A percentile compares a stretch with the other conserved stretches of the same genome.
Conservation (phyloP, 2,329 filamentous ascomycete species). For the Aspergillus clavatus region DNA sequence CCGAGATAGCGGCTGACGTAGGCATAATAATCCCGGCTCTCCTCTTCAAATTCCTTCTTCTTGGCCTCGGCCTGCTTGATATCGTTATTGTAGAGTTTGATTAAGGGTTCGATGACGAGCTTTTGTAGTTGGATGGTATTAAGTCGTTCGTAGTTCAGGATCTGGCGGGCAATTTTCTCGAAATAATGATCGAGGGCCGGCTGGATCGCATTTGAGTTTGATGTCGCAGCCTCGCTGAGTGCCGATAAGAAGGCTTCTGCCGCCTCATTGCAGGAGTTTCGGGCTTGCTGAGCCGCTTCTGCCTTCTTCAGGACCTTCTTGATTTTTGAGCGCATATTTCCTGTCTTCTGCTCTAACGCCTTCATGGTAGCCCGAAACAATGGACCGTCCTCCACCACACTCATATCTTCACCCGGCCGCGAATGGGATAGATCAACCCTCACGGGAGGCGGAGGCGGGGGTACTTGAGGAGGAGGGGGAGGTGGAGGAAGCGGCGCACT, state of each 20-base stretch:
- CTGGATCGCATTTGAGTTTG: slow-evolving; percentile 94
- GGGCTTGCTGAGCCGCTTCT: slow-evolving; percentile 78
- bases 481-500: slow-evolving; percentile 6
- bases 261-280: slow-evolving; percentile 79
- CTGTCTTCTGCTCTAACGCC: slow-evolving; percentile 90
- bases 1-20: slow-evolving; percentile 96
- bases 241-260: slow-evolving; percentile 78
- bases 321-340: slow-evolving; percentile 88
- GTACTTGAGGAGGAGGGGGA: slow-evolving; percentile 19
- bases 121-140: slow-evolving; percentile 82
- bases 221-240: slow-evolving; percentile 77
- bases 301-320: slow-evolving; percentile 93
- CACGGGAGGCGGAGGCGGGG: slow-evolving; percentile 44
- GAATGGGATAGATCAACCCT: slow-evolving; percentile 87
- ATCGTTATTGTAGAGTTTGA: slow-evolving; percentile 85
- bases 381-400: slow-evolving; percentile 83
- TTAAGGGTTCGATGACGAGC: slow-evolving; percentile 90
- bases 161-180: slow-evolving; percentile 90
- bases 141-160: slow-evolving; percentile 76
- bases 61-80: slow-evolving; percentile 98
- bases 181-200: slow-evolving; percentile 97
- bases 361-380: slow-evolving; percentile 97
- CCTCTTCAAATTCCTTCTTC: slow-evolving; percentile 96
- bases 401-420: slow-evolving; percentile 78
- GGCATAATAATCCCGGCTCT: slow-evolving; percentile 96